Conservation (phyloP, 352 stramenopile genomes). For the Globisporangium polare region DNA sequence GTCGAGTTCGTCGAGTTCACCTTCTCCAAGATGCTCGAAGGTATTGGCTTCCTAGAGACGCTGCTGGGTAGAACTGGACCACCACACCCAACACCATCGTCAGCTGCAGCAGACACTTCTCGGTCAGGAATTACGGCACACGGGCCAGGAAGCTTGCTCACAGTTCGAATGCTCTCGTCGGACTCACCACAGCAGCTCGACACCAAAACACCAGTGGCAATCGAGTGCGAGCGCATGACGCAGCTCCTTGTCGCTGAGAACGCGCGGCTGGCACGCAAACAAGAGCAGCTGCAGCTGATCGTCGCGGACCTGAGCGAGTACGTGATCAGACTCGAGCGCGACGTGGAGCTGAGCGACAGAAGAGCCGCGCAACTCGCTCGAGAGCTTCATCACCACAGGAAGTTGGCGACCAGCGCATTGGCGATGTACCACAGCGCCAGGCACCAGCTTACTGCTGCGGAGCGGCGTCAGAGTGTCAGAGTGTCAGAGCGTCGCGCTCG, state of each 20-base stretch:
- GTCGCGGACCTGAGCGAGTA: not conserved
- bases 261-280: not conserved
- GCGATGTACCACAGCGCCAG: conserved; percentile 6
- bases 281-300: not conserved
- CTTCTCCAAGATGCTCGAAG: not conserved
- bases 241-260: not conserved
- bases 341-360: not conserved
- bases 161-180: not conserved
- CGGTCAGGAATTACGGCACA: not conserved
- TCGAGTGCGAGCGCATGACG: not conserved
- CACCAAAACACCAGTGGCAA: not conserved
- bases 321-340: not conserved
- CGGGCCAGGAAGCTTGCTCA: not conserved
- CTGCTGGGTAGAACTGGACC: not conserved
- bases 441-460: not conserved
- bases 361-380: not conserved
- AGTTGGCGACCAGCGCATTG: not conserved
- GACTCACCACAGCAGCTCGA: not conserved
- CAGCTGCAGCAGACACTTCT: not conserved
- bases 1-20: not conserved
- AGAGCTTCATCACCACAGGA: not conserved
- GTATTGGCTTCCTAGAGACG: not conserved
- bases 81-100: not conserved
- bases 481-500: conserved; percentile 3
- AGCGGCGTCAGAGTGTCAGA: not conserved